These are phyloP conservation scores for Brassica nigra DNA, from an alignment of 345 rosid genomes.

Conservation along the genomic window DNA sequence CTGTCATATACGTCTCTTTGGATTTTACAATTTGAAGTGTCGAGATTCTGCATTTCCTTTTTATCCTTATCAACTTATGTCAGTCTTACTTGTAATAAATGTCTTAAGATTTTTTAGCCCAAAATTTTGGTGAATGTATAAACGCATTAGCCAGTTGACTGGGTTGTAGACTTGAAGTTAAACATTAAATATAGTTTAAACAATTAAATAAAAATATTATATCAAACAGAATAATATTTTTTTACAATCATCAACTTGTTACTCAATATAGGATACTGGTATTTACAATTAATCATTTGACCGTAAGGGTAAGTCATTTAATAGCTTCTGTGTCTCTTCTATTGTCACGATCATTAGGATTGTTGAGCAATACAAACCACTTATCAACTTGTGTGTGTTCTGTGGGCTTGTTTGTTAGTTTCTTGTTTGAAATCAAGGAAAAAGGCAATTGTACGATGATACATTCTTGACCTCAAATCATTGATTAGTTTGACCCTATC, in stretches of 20 bases:
- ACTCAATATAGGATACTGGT: not conserved
- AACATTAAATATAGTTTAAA: not conserved
- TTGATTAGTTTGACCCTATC: slow-evolving; percentile 27
- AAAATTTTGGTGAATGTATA: not conserved
- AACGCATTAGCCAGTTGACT: not conserved
- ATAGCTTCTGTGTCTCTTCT: not conserved
- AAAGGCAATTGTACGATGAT: slow-evolving; percentile 19
- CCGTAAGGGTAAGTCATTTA: not conserved
- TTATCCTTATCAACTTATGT: not conserved
- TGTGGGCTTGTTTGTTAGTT: not conserved
- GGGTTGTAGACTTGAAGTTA: not conserved
- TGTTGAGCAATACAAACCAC: slow-evolving; percentile 1
- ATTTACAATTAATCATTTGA: not conserved
- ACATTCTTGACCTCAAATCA: slow-evolving; percentile 13
- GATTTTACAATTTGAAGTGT: not conserved
- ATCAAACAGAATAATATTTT: not conserved
- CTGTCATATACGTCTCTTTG: not conserved
- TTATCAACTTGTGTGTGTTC: slow-evolving; percentile 4
- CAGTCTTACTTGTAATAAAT: not conserved
- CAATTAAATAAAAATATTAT: not conserved
- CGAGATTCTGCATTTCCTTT: not conserved
- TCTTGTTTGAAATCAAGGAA: slow-evolving; percentile 28
- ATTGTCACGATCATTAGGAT: not conserved
- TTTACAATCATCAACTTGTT: not conserved
- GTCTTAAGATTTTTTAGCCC: not conserved